Evolutionary conservation across 2,329 filamentous ascomycete genomes (phyloP).

Genomic region (Blastomyces gilchristii): DNA sequence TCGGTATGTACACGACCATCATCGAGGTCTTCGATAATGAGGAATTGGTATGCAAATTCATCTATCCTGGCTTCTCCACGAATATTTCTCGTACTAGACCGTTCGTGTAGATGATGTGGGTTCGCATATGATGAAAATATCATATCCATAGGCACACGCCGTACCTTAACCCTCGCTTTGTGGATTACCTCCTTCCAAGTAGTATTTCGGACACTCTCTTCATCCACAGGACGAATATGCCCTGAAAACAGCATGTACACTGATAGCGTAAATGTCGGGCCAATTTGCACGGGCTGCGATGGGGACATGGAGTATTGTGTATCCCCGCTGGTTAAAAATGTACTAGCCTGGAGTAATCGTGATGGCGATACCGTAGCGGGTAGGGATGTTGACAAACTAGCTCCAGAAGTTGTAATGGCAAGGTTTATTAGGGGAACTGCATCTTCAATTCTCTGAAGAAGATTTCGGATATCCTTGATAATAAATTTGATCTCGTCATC

Average conservation of each 20-base stretch:
- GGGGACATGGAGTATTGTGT: constrained; percentile 63
- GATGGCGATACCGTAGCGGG: constrained; percentile 81
- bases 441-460: constrained; percentile 75
- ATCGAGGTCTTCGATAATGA: constrained; percentile 73
- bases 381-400: constrained; percentile 68
- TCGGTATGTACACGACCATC: constrained; percentile 57
- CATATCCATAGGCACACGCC: constrained; percentile 54
- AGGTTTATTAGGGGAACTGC: constrained; percentile 86
- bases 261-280: constrained; percentile 74
- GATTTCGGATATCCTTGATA: constrained; percentile 60
- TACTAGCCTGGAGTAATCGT: constrained; percentile 81
- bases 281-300: constrained; percentile 62
- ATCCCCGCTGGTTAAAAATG: constrained; percentile 78
- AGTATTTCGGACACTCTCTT: constrained; percentile 52
- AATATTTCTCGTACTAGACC: constrained; percentile 21
- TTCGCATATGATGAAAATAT: constrained; percentile 36
- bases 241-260: constrained; percentile 92
- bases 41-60: constrained; percentile 70
- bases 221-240: constrained; percentile 52
- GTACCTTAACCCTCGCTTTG: constrained; percentile 74
- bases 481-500: constrained; percentile 59
- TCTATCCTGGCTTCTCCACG: constrained; percentile 38
- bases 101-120: constrained; percentile 10
- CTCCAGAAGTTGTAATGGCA: constrained; percentile 87
- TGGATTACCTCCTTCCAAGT: constrained; percentile 97